Evolutionary conservation across 148 eudicot genomes (phyloP), one percentile per base, ranked within the genome.

Genomic region (Heliosperma pusillum): DNA sequence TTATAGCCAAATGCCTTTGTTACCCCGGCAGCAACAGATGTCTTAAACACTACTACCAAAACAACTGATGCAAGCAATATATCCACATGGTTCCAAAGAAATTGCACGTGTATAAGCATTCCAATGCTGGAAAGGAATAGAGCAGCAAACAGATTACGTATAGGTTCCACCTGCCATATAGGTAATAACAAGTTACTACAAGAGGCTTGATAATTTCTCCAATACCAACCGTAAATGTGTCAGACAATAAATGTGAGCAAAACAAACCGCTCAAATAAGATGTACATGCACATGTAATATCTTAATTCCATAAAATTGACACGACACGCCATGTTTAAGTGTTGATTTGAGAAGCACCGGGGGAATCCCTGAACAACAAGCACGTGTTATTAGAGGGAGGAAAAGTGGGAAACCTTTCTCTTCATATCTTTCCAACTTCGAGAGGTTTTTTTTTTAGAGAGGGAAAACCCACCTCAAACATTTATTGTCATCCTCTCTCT

Each of bases 101-200:
- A 96, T 3, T 96, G 99, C 12, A 96, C 91, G 73, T 91, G 90
- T 75, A 96, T 92, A 67, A 96, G 97, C 99, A 96, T 90, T 60
- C 99, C 99, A 64, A 96, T 96, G 80, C 99, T 92, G 52, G 99
- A 90, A 69, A 96, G 94, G 83, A 96, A 96, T 66, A 96, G 97
- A 82, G 99, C 99, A 60, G 99, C 97, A 84, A 96, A 96, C 69
- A 96, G 80, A 78, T 96, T 96, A 55, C 97, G 97, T 63, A 96
- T 92, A 47, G 99, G 99, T 79, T 96, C 99, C 86, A 92, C 99
- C 99, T 96, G 79, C 84, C 86, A 79, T 29, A 62, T 30, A 24
- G 62, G 55, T 72, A 61, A 12, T 19, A 65, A 44, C 19, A 75
- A 50, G 62, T 62, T 24, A 53, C 59, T 67, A 44, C 70, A 33